phyloP scores from a whole-genome alignment of 1,284 basidiomycete genomes.

The Pulveroboletus sp. region DNA sequence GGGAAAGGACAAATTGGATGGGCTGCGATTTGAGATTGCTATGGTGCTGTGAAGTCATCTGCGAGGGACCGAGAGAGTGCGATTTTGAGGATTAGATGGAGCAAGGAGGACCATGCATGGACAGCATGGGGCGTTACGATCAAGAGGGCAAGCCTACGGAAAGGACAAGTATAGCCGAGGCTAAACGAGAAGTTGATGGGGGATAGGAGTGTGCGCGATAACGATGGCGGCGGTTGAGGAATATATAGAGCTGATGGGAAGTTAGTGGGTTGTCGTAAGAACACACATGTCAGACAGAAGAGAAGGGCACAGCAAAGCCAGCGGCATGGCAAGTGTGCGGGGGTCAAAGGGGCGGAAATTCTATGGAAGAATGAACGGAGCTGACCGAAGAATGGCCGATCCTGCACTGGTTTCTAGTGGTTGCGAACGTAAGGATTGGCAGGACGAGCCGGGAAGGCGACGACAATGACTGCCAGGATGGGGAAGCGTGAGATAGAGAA shows the following conservation, averaged over 20 bases:
- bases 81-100: conserved; percentile 38
- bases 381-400: conserved; percentile 28
- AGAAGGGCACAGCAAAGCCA: conserved; percentile 6
- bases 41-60: conserved; percentile 45
- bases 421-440: neutral
- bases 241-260: conserved; percentile 14
- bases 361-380: conserved; percentile 23
- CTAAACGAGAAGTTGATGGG: conserved; percentile 5
- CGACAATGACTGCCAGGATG: neutral
- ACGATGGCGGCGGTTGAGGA: conserved; percentile 8
- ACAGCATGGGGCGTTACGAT: conserved; percentile 25
- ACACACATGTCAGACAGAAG: conserved; percentile 15
- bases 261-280: conserved; percentile 18
- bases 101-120: conserved; percentile 49
- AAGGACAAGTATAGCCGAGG: conserved; percentile 4
- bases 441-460: neutral
- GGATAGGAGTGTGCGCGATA: conserved; percentile 21
- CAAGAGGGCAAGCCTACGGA: conserved; percentile 4
- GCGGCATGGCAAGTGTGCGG: neutral
- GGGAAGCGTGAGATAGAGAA: neutral
- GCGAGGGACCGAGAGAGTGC: conserved; percentile 44
- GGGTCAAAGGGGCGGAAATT: conserved; percentile 11
- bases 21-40: conserved; percentile 33
- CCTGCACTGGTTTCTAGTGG: conserved; percentile 6
- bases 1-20: conserved; percentile 38